Evolutionary conservation across 2,329 filamentous ascomycete species (phyloP).

Genomic region (Colletotrichum sp.): DNA sequence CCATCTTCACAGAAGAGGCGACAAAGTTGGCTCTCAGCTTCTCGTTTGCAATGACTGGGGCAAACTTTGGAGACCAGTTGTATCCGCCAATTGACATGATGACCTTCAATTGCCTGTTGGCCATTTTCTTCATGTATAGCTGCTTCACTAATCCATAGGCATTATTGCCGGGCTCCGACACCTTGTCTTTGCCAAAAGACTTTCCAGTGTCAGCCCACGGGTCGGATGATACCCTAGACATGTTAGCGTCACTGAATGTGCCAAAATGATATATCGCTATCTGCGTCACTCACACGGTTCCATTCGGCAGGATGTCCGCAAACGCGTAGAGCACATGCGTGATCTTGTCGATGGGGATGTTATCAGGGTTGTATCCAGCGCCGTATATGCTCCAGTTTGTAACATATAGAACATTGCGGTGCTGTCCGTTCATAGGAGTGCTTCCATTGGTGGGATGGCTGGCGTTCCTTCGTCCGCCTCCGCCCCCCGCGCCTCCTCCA

Average conservation of each 20-base stretch:
- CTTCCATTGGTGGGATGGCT: background rate
- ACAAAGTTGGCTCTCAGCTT: constrained; percentile 71
- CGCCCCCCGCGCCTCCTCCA: background rate
- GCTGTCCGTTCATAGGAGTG: background rate
- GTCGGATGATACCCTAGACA: constrained; percentile 31
- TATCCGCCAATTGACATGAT: constrained; percentile 85
- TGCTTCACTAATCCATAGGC: constrained; percentile 85
- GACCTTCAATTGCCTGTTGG: constrained; percentile 78
- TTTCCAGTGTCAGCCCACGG: constrained; percentile 34
- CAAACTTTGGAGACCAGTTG: constrained; percentile 82
- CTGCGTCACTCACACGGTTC: constrained; percentile 12
- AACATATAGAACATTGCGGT: constrained; percentile 9
- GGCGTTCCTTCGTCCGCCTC: background rate
- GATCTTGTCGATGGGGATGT: background rate
- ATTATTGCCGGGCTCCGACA: constrained; percentile 59
- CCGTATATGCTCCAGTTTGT: constrained; percentile 17
- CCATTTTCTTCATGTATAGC: constrained; percentile 77
- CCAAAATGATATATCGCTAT: background rate
- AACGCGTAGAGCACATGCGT: constrained; percentile 13
- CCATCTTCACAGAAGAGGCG: constrained; percentile 66
- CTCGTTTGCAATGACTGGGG: constrained; percentile 66
- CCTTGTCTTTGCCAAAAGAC: background rate
- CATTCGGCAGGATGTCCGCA: constrained; percentile 2
- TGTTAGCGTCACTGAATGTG: background rate
- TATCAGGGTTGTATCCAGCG: background rate